Percentiles rank a stretch among this genome's conserved stretches.
These are phyloP conservation scores for Nicotiana knightiana DNA, from an alignment of 257 asterid genomes.

Conservation along the genomic window DNA sequence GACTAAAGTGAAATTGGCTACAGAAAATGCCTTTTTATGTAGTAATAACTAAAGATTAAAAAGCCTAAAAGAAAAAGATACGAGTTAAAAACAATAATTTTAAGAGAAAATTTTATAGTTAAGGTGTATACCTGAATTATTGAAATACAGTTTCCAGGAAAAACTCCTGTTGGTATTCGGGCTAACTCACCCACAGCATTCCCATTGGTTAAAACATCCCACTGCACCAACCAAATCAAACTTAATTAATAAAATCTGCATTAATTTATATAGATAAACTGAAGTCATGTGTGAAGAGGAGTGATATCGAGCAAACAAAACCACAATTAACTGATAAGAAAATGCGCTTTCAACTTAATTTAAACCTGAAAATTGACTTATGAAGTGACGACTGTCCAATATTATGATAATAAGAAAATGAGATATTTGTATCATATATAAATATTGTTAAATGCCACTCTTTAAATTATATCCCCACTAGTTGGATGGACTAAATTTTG, in stretches of 20 bases:
- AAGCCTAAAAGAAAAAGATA: too few relatives aligned
- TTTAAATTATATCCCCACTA: too few relatives aligned
- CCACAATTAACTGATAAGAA: background rate
- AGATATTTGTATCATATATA: too few relatives aligned
- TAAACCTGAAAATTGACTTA: background rate
- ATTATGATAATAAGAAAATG: background rate
- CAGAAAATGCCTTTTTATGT: too few relatives aligned
- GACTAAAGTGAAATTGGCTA: too few relatives aligned
- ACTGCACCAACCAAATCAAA: slow-evolving; percentile 26
- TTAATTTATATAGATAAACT: too few relatives aligned
- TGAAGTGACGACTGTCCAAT: background rate
- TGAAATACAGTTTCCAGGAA: slow-evolving; percentile 48
- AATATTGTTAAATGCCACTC: too few relatives aligned
- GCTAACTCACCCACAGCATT: slow-evolving; percentile 38
- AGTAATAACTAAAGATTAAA: too few relatives aligned
- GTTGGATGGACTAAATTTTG: background rate
- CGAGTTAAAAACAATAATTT: too few relatives aligned
- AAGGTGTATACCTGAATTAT: slow-evolving; percentile 46
- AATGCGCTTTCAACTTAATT: background rate
- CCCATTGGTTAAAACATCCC: slow-evolving; percentile 57
- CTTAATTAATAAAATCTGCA: too few relatives aligned
- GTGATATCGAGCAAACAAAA: background rate
- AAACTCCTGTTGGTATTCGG: slow-evolving; percentile 44
- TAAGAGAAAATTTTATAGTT: background rate
- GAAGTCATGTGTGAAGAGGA: too few relatives aligned